Percentiles rank a stretch among this genome's conserved stretches.
These are phyloP conservation scores for Gigaspora rosea DNA, from an alignment of 192 early-diverging fungal species.

Conservation along the genomic window DNA sequence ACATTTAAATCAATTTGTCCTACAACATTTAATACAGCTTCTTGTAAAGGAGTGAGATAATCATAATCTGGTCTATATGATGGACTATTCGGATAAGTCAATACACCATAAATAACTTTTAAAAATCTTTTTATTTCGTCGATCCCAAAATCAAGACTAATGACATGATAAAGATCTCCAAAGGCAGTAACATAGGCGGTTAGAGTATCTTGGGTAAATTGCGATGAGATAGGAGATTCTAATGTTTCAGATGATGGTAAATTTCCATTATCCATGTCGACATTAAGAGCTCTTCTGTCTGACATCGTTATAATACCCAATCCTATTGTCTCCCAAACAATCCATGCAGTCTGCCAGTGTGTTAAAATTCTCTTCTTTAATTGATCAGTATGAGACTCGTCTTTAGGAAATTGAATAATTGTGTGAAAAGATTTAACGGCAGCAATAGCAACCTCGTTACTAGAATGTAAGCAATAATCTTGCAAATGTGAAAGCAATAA, in stretches of 20 bases:
- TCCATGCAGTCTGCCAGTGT: constrained; percentile 68
- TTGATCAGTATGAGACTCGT: constrained; percentile 27
- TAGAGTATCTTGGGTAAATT: constrained; percentile 75
- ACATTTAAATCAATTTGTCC: constrained; percentile 36
- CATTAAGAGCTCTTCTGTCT: constrained; percentile 17
- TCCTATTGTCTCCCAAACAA: constrained; percentile 76
- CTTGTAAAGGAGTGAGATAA: constrained; percentile 64
- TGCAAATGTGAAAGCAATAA: constrained; percentile 75
- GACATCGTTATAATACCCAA: constrained; percentile 50
- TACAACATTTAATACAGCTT: constrained; percentile 60
- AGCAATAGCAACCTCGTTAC: constrained; percentile 77
- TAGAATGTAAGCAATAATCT: constrained; percentile 62
- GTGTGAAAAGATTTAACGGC: constrained; percentile 68
- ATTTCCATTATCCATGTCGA: too few species aligned
- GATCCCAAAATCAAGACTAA: constrained; percentile 52
- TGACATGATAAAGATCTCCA: constrained; percentile 59
- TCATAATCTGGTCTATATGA: constrained; percentile 58
- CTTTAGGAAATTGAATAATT: constrained; percentile 48
- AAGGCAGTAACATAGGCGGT: constrained; percentile 65
- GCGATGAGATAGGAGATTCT: constrained; percentile 27
- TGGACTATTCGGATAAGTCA: constrained; percentile 63
- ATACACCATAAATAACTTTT: constrained; percentile 49
- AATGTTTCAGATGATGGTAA: too few species aligned
- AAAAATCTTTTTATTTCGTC: constrained; percentile 55
- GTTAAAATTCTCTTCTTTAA: constrained; percentile 37